Percentiles rank a stretch among this genome's conserved stretches.
These are phyloP conservation scores for Trichoderma lentiforme DNA, from an alignment of 2,329 filamentous ascomycete species.

Conservation along the genomic window DNA sequence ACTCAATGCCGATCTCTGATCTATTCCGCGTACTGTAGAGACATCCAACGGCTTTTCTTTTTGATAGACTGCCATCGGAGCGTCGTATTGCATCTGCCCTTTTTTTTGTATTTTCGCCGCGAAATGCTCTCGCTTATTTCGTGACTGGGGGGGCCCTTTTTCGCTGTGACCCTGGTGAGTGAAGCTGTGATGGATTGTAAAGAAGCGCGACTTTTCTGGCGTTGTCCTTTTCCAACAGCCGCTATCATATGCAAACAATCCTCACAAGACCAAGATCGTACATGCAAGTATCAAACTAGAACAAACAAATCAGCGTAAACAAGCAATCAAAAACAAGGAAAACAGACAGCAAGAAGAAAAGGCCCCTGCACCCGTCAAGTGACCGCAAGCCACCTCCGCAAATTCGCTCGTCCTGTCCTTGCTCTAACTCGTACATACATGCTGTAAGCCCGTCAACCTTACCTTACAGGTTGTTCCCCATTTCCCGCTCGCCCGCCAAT, in stretches of 20 bases:
- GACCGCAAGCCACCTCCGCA: slow-evolving; percentile 19
- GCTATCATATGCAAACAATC: not conserved
- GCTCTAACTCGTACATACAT: not conserved
- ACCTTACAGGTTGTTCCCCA: not conserved
- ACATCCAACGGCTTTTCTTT: not conserved
- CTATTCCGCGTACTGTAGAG: not conserved
- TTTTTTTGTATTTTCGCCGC: not conserved
- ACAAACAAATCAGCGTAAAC: not conserved
- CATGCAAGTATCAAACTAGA: not conserved
- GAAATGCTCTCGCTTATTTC: not conserved
- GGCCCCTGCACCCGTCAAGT: slow-evolving; percentile 9
- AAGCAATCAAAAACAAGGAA: not conserved
- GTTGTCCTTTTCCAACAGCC: not conserved
- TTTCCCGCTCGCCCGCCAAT: not conserved
- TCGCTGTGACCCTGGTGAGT: no score
- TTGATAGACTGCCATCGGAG: not conserved
- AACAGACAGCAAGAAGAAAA: not conserved
- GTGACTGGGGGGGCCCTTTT: not conserved
- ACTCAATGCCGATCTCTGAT: not conserved
- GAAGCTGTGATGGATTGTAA: not conserved
- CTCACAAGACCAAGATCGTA: not conserved
- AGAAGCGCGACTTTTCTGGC: not conserved
- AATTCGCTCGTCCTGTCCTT: slow-evolving; percentile 2
- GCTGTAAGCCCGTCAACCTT: not conserved
- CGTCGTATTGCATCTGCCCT: slow-evolving; percentile 1